These are phyloP conservation scores for Lodderomyces pseudojiufengensis DNA, from an alignment of 1,139 yeast genomes.

Conservation along the genomic window DNA sequence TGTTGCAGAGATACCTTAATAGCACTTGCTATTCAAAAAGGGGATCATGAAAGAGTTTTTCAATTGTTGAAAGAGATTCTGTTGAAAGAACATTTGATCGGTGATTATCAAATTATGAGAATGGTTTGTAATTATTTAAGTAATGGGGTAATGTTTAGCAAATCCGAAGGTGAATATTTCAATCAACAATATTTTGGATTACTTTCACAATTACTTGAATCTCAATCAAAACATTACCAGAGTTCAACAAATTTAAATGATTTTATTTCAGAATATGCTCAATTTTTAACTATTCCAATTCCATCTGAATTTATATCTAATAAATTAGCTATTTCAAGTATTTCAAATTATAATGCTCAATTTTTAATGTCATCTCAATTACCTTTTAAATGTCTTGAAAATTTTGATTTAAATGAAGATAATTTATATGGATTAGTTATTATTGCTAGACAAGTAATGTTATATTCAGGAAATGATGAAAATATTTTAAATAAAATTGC, in stretches of 20 bases:
- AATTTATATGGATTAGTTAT: conserved; percentile 34
- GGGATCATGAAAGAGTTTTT: conserved; percentile 35
- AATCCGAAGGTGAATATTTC: conserved; percentile 16
- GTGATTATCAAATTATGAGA: conserved; percentile 27
- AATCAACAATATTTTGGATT: conserved; percentile 33
- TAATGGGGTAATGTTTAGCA: conserved; percentile 25
- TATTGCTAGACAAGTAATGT: conserved; percentile 24
- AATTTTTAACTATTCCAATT: conserved; percentile 17
- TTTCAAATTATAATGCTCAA: conserved; percentile 15
- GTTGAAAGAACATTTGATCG: conserved; percentile 30
- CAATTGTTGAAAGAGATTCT: conserved; percentile 38
- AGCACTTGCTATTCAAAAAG: conserved; percentile 30
- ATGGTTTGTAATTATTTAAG: conserved; percentile 33
- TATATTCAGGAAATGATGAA: conserved; percentile 13
- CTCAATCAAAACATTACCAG: conserved; percentile 28
- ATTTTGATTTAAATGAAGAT: conserved; percentile 29
- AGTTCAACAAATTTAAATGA: conserved; percentile 23
- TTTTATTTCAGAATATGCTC: conserved; percentile 31
- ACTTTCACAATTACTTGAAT: conserved; percentile 33
- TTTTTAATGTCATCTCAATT: conserved; percentile 29
- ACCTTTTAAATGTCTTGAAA: conserved; percentile 25
- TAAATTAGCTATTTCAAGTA: conserved; percentile 8
- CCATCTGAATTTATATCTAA: conserved; percentile 8
- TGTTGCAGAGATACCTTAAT: conserved; percentile 32
- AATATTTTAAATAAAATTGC: conserved; percentile 20